Evolutionary conservation across 208 protist genomes (phyloP), one percentile per base, ranked within the genome.

Genomic region (Tritrichomonas musculus): DNA sequence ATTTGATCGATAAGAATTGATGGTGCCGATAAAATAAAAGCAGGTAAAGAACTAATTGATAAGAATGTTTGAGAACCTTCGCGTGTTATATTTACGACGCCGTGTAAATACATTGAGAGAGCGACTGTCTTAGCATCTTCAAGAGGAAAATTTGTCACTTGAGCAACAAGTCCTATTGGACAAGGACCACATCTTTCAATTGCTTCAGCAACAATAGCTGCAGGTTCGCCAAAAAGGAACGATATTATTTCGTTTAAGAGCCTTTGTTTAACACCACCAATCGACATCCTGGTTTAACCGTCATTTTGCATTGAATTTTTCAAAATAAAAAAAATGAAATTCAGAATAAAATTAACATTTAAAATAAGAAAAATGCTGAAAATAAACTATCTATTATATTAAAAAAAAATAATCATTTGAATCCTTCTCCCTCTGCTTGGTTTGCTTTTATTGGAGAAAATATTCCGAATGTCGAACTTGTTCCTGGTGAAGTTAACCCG

Each of bases 1-100:
- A 84, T 84, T 84, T 49, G n/a, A 22, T 84, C 73, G 14, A 84
- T 11, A 11, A 84, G 30, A 84, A 84, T 49, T 53, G 73, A 84
- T 53, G 73, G 73, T 13, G 73, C 73, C 0, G 73, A 33, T 53
- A 84, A 53, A 84, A 84, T 53, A 30, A 53, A 53, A 53, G 36
- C n/a, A 1, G 73, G 73, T 13, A 84, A 25, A 9, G 73, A 47
- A 53, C 2, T 44, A 11, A 84, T 4, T 84, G 73, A 53, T 33
- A 84, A 11, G 53, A 20, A 47, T 9, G 4, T 13, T 17, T n/a
- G 73, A 13, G 9, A 25, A 33, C 73, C 73, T 49, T 84, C 73
- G 2, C 25, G 17, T 13, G 5, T 49, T 8, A 84, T 53, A 20
- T 49, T 84, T 17, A 84, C 36, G 4, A 84, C 44, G 17, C 73